Evolutionary conservation across 78 protist species (phyloP).

Genomic region (Bigelowiella natans): DNA sequence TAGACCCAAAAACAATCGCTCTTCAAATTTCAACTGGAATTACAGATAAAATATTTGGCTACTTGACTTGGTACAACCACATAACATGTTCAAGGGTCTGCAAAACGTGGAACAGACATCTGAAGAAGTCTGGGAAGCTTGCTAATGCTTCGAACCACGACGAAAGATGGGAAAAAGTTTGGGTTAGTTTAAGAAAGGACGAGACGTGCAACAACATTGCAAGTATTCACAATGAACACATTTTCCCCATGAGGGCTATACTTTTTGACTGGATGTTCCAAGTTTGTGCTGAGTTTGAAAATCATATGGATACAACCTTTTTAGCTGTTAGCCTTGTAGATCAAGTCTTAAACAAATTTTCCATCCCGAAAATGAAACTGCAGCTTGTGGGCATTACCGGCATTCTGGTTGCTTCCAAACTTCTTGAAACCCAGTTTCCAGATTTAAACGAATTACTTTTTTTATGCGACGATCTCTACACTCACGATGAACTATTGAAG

Average conservation of each 20-base stretch:
- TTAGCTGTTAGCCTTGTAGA: neutral
- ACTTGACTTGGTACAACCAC: neutral
- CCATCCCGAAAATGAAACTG: neutral
- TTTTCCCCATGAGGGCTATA: neutral
- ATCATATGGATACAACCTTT: neutral
- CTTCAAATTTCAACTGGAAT: neutral
- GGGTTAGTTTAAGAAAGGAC: neutral
- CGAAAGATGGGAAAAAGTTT: neutral
- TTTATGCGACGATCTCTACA: neutral
- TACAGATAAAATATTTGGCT: neutral
- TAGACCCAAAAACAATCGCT: no score
- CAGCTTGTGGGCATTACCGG: neutral
- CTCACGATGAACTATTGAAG: neutral
- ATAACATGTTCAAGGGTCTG: neutral
- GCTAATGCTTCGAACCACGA: neutral
- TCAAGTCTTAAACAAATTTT: neutral
- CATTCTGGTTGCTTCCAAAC: neutral
- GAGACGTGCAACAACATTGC: neutral
- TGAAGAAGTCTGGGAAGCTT: neutral
- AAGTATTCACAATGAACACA: neutral
- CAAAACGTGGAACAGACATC: neutral
- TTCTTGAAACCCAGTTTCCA: neutral
- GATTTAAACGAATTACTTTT: neutral
- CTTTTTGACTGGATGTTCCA: neutral
- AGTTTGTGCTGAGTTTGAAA: neutral